phyloP scores from a whole-genome alignment of 2,329 filamentous ascomycete genomes.

The Botrytis fragariae region DNA sequence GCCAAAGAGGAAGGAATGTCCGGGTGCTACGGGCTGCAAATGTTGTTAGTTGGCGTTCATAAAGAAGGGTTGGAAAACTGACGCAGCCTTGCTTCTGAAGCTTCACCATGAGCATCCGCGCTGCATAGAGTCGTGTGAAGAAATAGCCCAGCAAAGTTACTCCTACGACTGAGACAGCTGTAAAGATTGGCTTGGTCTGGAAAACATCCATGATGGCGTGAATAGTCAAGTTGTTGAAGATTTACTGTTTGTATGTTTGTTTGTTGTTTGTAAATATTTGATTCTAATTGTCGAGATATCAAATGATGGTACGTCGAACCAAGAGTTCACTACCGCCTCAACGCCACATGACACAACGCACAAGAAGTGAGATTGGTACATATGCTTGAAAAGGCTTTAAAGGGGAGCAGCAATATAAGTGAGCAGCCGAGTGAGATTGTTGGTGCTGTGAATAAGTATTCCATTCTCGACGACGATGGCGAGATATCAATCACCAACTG shows the following conservation, averaged over 20 bases:
- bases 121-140: background rate
- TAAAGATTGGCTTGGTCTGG: background rate
- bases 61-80: background rate
- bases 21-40: background rate
- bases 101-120: conserved; percentile 3
- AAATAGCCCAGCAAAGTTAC: background rate
- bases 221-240: background rate
- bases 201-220: background rate
- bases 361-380: background rate
- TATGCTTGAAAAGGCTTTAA: background rate
- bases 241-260: background rate
- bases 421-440: background rate
- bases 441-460: background rate
- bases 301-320: background rate
- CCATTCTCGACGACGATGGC: background rate
- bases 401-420: background rate
- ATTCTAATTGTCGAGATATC: background rate
- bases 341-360: background rate
- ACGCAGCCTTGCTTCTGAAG: background rate
- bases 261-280: background rate
- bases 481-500: background rate
- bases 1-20: background rate
- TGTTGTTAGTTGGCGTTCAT: background rate
- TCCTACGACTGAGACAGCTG: background rate
- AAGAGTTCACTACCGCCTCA: background rate